Evolutionary conservation across 768 basidiomycete genomes (phyloP).

Genomic region (Paxillus rubicundulus): DNA sequence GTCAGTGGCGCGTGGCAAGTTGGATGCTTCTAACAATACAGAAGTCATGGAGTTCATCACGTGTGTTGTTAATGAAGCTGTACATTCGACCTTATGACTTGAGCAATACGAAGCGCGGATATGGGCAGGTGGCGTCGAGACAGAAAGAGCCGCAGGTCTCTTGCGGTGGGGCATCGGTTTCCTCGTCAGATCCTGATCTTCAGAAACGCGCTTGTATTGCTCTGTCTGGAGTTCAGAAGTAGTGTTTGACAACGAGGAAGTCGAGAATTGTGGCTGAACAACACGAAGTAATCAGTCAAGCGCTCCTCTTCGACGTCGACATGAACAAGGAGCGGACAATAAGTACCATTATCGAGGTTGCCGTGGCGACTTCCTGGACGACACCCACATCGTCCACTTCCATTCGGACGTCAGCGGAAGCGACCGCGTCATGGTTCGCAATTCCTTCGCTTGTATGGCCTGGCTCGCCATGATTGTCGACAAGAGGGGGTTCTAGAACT

Average conservation of each 20-base stretch:
- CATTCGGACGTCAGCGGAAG: conserved; percentile 7
- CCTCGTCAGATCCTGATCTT: conserved; percentile 12
- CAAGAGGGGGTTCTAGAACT: conserved; percentile 20
- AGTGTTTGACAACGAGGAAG: conserved; percentile 16
- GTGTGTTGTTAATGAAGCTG: conserved; percentile 6
- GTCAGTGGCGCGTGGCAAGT: conserved; percentile 19
- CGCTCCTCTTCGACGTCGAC: conserved; percentile 12
- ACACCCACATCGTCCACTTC: conserved; percentile 16
- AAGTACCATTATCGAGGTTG: conserved; percentile 32
- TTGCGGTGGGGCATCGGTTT: conserved; percentile 16
- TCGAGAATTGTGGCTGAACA: conserved; percentile 22
- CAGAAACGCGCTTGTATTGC: conserved; percentile 9
- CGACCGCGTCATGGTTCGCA: not conserved
- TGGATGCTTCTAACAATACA: conserved; percentile 20
- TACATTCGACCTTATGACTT: conserved; percentile 5
- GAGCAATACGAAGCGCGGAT: conserved; percentile 13
- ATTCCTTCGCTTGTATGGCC: conserved; percentile 13
- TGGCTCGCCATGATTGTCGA: conserved; percentile 16
- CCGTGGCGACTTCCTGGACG: conserved; percentile 22
- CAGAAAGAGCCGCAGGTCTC: conserved; percentile 21
- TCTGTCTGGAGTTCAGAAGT: conserved; percentile 8
- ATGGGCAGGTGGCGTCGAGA: conserved; percentile 12
- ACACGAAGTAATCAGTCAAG: conserved; percentile 19
- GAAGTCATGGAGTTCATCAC: conserved; percentile 20
- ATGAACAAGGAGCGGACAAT: conserved; percentile 15